A percentile compares a stretch with the other conserved stretches of the same genome.
Evolutionary conservation across 345 rosid genomes (phyloP).

Genomic region (Populus pruinosa): DNA sequence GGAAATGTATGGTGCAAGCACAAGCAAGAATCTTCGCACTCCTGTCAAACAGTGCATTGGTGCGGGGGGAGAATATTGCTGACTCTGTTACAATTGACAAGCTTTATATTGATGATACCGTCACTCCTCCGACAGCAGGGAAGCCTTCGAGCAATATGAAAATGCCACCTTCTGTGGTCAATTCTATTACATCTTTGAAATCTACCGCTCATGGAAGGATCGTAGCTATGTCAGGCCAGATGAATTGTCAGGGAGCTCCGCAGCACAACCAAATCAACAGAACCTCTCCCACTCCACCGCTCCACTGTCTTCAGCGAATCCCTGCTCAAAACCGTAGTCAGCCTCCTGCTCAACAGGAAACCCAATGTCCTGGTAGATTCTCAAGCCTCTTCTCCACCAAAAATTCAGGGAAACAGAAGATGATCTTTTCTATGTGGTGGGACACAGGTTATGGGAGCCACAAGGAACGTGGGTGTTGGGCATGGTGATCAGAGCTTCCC

Average conservation of each 20-base stretch:
- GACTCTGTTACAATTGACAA: conserved; percentile 49
- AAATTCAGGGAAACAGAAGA: conserved; percentile 61
- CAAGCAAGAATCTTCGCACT: conserved; percentile 36
- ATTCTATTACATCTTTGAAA: conserved; percentile 42
- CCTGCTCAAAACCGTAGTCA: conserved; percentile 42
- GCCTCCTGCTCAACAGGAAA: conserved; percentile 41
- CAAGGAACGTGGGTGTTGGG: conserved; percentile 56
- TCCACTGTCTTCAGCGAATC: conserved; percentile 38
- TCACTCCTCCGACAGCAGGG: conserved; percentile 32
- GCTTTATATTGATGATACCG: conserved; percentile 51
- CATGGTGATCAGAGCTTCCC: conserved; percentile 79
- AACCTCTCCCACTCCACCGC: conserved; percentile 41
- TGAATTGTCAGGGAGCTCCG: conserved; percentile 43
- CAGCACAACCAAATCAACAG: conserved; percentile 44
- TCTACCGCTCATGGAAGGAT: conserved; percentile 57
- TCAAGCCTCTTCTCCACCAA: conserved; percentile 49
- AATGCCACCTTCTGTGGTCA: conserved; percentile 33
- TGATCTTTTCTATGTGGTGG: conserved; percentile 69
- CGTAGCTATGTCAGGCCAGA: conserved; percentile 40
- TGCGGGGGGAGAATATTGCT: conserved; percentile 42
- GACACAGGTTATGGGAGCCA: conserved; percentile 61
- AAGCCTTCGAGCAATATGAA: conserved; percentile 41
- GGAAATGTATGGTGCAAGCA: conserved; percentile 47
- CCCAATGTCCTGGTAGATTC: conserved; percentile 55
- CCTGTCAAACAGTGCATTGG: conserved; percentile 34